phyloP scores from a whole-genome alignment of 805 yeast species.

The Nakazawaea ishiwadae region DNA sequence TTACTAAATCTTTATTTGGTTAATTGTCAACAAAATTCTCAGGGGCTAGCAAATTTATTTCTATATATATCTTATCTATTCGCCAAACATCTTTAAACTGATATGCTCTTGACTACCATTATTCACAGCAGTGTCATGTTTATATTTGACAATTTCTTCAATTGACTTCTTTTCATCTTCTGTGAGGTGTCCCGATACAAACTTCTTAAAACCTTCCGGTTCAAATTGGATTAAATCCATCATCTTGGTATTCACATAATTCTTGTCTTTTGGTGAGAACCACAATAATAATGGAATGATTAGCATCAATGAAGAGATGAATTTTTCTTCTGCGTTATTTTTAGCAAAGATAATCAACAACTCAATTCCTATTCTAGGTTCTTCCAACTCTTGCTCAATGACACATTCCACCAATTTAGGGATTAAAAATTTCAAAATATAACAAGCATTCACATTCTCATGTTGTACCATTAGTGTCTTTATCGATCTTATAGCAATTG shows the following conservation, averaged over 20 bases:
- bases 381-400: constrained; percentile 20
- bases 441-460: constrained; percentile 26
- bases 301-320: constrained; percentile 25
- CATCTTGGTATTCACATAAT: constrained; percentile 43
- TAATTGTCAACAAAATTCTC: constrained; percentile 2
- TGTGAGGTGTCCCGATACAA: constrained; percentile 33
- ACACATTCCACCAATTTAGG: constrained; percentile 36
- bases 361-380: constrained; percentile 41
- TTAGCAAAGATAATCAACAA: constrained; percentile 42
- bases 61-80: not conserved
- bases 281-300: constrained; percentile 25
- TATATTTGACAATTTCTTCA: constrained; percentile 37
- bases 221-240: constrained; percentile 40
- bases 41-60: not conserved
- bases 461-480: constrained; percentile 46
- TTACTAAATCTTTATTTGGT: not conserved
- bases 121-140: constrained; percentile 16
- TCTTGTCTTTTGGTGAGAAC: constrained; percentile 25
- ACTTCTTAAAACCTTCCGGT: constrained; percentile 44
- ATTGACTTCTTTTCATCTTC: constrained; percentile 35
- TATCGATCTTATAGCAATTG: constrained; percentile 55
- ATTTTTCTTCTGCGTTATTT: constrained; percentile 26
- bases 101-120: constrained; percentile 33
- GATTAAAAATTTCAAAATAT: constrained; percentile 39
- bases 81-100: constrained; percentile 45